Evolutionary conservation across 768 basidiomycete genomes (phyloP), one percentile per base, ranked within the genome.

Genomic region (Suillus decipiens): DNA sequence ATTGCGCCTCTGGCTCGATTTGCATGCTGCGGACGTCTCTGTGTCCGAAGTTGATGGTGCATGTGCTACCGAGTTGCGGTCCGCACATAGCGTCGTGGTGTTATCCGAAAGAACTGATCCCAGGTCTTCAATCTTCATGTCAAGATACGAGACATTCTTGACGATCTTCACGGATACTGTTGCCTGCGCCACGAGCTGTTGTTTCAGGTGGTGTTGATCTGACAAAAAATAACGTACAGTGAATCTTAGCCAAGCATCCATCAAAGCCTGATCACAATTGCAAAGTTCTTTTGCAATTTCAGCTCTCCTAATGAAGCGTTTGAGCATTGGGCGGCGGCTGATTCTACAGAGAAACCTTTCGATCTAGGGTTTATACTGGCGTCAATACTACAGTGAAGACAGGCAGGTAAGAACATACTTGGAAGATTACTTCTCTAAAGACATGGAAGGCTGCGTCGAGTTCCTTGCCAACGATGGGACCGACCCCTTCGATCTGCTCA

Each of bases 261-360:
- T 76, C 33, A 92, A 76, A 2, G 78, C 77, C 14, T 81, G 76
- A 61, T 86, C 82, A 59, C 87, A 88, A 4, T 70, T 74, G 0
- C 72, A 69, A 45, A 92, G 84, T 39, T 84, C 81, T 3, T 78
- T 75, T 17, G 81, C 70, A 34, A 88, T 88, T 66, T 93, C 90
- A 42, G 89, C 87, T 47, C 89, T 84, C 70, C 87, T 86, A 43
- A 94, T 80, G 69, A 90, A 93, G 4, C 90, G 81, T 73, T 91
- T 90, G 65, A 94, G 75, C 76, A 92, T 93, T 0, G 92, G 89
- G 1, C 90, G 78, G 50, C 84, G 80, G 77, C 67, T 92, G 86
- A 66, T 85, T 87, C 63, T 79, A 70, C 51, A 53, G 36, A 91
- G 78, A 66, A 92, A 83, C 3, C 69, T 66, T 43, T 78, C 76